Evolutionary conservation across 2,329 filamentous ascomycete species (phyloP).

Genomic region (Epichloe typhina): DNA sequence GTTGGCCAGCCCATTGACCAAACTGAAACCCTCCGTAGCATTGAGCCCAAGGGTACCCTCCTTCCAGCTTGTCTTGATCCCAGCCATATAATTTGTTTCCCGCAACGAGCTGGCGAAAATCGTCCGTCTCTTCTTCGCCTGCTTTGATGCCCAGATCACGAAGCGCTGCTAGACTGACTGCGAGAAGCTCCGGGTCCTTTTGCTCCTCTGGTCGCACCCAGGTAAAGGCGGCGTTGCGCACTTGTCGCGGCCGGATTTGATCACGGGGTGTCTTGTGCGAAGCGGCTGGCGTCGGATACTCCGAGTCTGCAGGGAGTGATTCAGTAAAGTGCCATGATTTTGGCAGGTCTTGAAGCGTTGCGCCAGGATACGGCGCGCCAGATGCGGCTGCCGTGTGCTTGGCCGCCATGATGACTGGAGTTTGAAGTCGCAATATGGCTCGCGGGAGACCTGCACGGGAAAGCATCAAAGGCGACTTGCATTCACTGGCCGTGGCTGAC

Average conservation of each 20-base stretch:
- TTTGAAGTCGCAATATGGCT: constrained; percentile 16
- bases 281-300: constrained; percentile 65
- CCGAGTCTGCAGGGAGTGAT: constrained; percentile 60
- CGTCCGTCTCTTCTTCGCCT: constrained; percentile 54
- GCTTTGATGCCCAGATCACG: constrained; percentile 63
- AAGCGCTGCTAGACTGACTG: constrained; percentile 66
- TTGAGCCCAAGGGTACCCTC: constrained; percentile 93
- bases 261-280: constrained; percentile 74
- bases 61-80: constrained; percentile 49
- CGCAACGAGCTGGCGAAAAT: constrained; percentile 65
- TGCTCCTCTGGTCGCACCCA: constrained; percentile 73
- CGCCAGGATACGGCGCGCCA: neutral
- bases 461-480: constrained; percentile 21
- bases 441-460: constrained; percentile 17
- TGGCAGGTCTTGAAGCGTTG: constrained; percentile 40
- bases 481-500: neutral
- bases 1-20: constrained; percentile 88
- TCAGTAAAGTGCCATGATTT: constrained; percentile 54
- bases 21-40: constrained; percentile 81
- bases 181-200: constrained; percentile 64
- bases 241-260: constrained; percentile 65
- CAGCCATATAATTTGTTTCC: constrained; percentile 76
- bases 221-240: constrained; percentile 76
- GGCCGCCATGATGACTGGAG: constrained; percentile 19
- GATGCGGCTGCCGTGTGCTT: constrained; percentile 17